Evolutionary conservation across 805 yeast species (phyloP), one percentile per base, ranked within the genome.

Genomic region (Saccharomycopsis sp.): DNA sequence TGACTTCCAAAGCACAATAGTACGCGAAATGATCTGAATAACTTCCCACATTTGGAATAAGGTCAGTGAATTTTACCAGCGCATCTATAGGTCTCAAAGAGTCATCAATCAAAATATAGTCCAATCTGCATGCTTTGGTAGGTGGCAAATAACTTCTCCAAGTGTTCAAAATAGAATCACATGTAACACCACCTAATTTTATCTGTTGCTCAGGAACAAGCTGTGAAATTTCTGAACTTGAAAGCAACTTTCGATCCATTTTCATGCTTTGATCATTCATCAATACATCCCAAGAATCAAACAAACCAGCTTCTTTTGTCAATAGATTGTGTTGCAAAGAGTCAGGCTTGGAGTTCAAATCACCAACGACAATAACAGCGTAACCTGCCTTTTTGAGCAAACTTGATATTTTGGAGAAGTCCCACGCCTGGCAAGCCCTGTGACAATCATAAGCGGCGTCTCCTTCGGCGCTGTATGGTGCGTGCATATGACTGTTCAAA

Each of bases 381-480:
- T 85, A 81, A 0, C 96, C 95, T 0, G 89, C 80, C 41, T 65
- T 67, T 34, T 68, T 66, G 34, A 88, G 69, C 27, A 77, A 59
- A 13, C 68, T 67, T 1, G 82, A 76, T 26, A 87, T 45, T 38
- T 75, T 71, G 25, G 92, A 71, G 57, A 92, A 73, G 57, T 88
- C 96, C 97, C 97, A 92, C 1, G 97, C 96, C 60, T 92, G 98
- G 43, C 92, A 74, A 0, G 96, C 78, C 36, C 98, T 66, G 55
- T 92, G 97, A 51, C 95, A 83, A 3, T 77, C 66, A 55, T 92
- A 92, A 2, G 88, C 81, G 2, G 94, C 94, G 58, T 87, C 95
- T 2, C 97, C 97, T 0, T 65, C 60, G 13, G 62, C 53, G 1
- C 92, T 70, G 55, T 92, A 92, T 0, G 98, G 98, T 1, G 98